Evolutionary conservation across 2,329 filamentous ascomycete species (phyloP), one percentile per base, ranked within the genome.

Genomic region (Exophiala viscosa): DNA sequence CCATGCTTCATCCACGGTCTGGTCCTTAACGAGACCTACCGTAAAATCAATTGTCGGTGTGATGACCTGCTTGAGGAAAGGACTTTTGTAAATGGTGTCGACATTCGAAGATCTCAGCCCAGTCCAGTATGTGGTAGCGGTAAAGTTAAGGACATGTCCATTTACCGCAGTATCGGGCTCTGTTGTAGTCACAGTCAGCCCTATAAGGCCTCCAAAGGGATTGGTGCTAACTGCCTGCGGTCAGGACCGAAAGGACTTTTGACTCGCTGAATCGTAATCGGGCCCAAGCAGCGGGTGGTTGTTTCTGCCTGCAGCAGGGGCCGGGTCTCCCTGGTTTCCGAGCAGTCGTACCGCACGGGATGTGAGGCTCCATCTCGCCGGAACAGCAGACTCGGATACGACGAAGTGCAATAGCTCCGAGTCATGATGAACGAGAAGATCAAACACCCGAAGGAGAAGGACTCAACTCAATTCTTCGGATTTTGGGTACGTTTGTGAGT

Each of bases 211-310:
- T 14, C 31, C 39, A 43, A n/a, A 28, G 28, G 28, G 33, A 23
- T 8, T n/a, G 39, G 28, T 43, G 28, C 47, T 15, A 28, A 28
- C 8, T 5, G 8, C 8, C 23, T 28, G 23, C 8, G 5, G 23
- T 28, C 23, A 28, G 23, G 23, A 28, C 23, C 23, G 23, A 7
- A 28, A 28, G 23, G 23, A 28, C 23, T 28, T 54, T 33, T 50
- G 52, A 54, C 52, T 54, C 50, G 52, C 52, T 54, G 52, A 47
- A 47, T 54, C 52, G 52, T 54, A 54, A 39, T 45, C 15, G 20
- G 41, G 32, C 38, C 18, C 33, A 43, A 17, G 35, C 11, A 45
- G 38, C 36, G 28, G 45, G 41, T 15, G 33, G 44, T 23, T 38
- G 49, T 54, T 50, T 46, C 43, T 44, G 51, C 51, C 51, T 50